Evolutionary conservation across 805 yeast genomes (phyloP), one percentile per base, ranked within the genome.

Genomic region (Lipomyces oligophaga): DNA sequence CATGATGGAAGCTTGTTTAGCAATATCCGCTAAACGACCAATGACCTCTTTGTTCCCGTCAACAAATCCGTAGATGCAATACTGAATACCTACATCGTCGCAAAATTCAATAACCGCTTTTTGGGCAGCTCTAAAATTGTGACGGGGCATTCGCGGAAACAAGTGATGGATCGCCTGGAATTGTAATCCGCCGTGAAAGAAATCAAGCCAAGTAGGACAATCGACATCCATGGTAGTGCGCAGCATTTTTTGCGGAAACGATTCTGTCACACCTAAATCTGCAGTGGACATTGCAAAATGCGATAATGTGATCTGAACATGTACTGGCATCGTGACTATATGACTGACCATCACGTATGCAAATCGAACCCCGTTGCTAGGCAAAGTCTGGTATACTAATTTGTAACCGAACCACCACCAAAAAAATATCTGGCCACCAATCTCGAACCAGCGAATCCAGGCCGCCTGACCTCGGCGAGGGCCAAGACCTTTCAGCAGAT

Each of bases 221-320:
- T 83, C 90, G 27, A 87, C 95, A 63, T 87, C 96, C 96, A 87
- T 88, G 2, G 96, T 87, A 1, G 96, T 88, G 58, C 96, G 74
- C 2, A 87, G 62, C 66, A 87, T 96, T 54, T 93, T 75, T 50
- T 83, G 80, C 0, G 81, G 77, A 60, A 87, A 87, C 5, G 87
- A 74, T 63, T 87, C 96, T 34, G 81, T 75, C 6, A 78, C 75
- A 1, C 96, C 96, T 15, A 87, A 68, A 60, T 87, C 95, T 4
- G 93, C 75, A 0, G 96, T 88, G 1, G 95, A 84, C 95, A 87
- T 88, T 30, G 95, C 95, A 69, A 87, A 87, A 64, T 87, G 96
- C 11, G 89, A 81, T 34, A 87, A 72, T 0, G 95, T 85, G 66
- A 87, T 87, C 63, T 88, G 96, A 26, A 87, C 95, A 64, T 87